phyloP scores from a whole-genome alignment of 129 eudicot genomes.

The Lactuca sativa region DNA sequence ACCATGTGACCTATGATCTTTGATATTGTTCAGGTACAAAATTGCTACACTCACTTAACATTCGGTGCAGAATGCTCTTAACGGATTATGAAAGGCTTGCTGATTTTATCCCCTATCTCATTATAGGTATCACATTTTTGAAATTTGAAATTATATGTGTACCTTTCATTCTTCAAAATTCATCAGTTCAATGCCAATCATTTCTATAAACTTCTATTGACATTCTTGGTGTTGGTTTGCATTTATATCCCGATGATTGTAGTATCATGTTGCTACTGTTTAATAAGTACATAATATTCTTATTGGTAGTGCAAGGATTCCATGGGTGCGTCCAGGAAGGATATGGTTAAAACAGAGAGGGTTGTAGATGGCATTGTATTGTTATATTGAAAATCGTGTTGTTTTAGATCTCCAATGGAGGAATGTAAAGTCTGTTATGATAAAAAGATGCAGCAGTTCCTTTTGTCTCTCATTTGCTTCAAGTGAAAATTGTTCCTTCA shows the following conservation, averaged over 20 bases:
- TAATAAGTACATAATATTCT: neutral
- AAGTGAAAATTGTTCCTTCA: too few relatives aligned
- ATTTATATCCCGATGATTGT: neutral
- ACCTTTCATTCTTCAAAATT: slow-evolving; percentile 3
- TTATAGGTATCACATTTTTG: slow-evolving; percentile 48
- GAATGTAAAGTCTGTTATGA: too few relatives aligned
- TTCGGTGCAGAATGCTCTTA: slow-evolving; percentile 75
- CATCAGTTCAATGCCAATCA: slow-evolving; percentile 1
- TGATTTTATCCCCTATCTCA: slow-evolving; percentile 89
- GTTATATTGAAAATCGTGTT: slow-evolving; percentile 98
- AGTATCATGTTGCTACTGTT: neutral
- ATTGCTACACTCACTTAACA: neutral
- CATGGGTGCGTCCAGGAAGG: slow-evolving; percentile 90
- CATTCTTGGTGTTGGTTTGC: neutral
- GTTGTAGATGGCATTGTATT: slow-evolving; percentile 78
- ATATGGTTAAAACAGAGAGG: slow-evolving; percentile 99
- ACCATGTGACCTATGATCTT: too few relatives aligned
- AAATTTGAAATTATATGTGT: neutral
- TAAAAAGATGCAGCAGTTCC: too few relatives aligned
- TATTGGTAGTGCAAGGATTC: slow-evolving; percentile 69
- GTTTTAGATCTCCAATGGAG: slow-evolving; percentile 77
- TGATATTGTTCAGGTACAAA: too few relatives aligned
- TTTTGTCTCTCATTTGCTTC: too few relatives aligned
- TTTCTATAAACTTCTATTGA: neutral
- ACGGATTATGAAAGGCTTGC: slow-evolving; percentile 97